A percentile compares a stretch with the other conserved stretches of the same genome.
phyloP scores from a whole-genome alignment of 2,329 filamentous ascomycete genomes.

The Hypoxylon sp. region DNA sequence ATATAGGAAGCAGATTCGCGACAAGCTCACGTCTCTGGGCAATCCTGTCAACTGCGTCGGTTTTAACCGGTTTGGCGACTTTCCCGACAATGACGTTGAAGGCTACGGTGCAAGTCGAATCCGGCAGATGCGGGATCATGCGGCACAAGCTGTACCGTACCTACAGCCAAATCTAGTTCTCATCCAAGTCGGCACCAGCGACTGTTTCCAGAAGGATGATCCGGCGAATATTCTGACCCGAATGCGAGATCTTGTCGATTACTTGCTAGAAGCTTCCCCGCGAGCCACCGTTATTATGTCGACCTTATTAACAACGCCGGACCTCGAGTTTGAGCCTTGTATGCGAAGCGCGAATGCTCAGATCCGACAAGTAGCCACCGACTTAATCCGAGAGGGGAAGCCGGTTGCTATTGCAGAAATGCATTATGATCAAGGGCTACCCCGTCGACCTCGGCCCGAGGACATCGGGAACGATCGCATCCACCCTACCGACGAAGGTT shows the following conservation, averaged over 20 bases:
- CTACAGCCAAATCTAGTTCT: conserved; percentile 51
- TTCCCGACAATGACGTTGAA: conserved; percentile 51
- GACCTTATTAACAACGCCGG: conserved; percentile 48
- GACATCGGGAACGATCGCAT: conserved; percentile 50
- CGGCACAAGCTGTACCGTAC: conserved; percentile 46
- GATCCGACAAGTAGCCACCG: conserved; percentile 48
- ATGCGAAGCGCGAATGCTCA: conserved; percentile 48
- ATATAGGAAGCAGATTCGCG: conserved; percentile 50
- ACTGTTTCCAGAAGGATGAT: conserved; percentile 51
- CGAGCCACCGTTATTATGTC: conserved; percentile 49
- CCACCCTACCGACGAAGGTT: conserved; percentile 52
- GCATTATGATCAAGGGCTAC: conserved; percentile 50
- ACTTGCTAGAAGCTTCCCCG: conserved; percentile 45
- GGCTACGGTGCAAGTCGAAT: conserved; percentile 48
- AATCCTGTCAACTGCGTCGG: conserved; percentile 51
- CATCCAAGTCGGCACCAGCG: conserved; percentile 50
- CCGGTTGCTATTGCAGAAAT: conserved; percentile 50
- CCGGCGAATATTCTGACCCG: conserved; percentile 39
- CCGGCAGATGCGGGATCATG: conserved; percentile 45
- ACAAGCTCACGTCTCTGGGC: conserved; percentile 46
- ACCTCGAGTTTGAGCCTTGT: conserved; percentile 46
- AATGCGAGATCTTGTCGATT: conserved; percentile 46
- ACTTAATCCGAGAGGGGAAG: conserved; percentile 46
- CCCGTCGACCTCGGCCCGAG: conserved; percentile 39
- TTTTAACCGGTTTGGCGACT: conserved; percentile 51